Evolutionary conservation across 306 rosid species (phyloP), one percentile per base, ranked within the genome.

Genomic region (Alnus glutinosa): DNA sequence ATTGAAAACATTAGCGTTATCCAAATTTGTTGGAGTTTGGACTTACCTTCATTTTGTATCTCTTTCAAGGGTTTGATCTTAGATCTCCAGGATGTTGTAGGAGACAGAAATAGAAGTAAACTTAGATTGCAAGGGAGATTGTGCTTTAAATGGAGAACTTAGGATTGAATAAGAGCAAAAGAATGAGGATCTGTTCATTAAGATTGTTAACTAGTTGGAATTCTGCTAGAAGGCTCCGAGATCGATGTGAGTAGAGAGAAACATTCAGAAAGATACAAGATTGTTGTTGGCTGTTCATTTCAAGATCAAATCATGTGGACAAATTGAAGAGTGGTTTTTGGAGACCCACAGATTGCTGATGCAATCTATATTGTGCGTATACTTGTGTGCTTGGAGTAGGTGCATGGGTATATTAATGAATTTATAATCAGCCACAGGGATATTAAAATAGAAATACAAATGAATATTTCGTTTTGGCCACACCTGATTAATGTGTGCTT

Each of bases 181-280:
- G 79, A 73, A 61, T 51, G 51, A 52, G 47, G 34, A 77, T 64
- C 75, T 78, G 79, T 83, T 76, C 83, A 61, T 79, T 77, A 78
- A 74, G 83, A 86, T 78, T 55, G 82, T 51, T 34, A 59, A 78
- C 80, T 71, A 73, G 86, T 86, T 89, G 94, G 88, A 87, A 78
- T 82, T 84, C 77, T 84, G 78, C 88, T 80, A 74, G 88, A 89
- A 88, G 87, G 87, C 76, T 88, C 91, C 78, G 39, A 80, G 83
- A 80, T 85, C 71, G 77, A 80, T 84, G 79, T 83, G 75, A 80
- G 82, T 76, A 80, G 96, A 88, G 89, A 85, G 81, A 91, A 89
- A 92, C 99, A 88, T 86, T 73, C 80, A 93, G 97, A 93, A 89
- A 88, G 88, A 81, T 83, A 89, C 99, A 95, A 93, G 85, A 83